Evolutionary conservation across 108 stramenopile species (phyloP).

Genomic region (Discostella pseudostelligera): DNA sequence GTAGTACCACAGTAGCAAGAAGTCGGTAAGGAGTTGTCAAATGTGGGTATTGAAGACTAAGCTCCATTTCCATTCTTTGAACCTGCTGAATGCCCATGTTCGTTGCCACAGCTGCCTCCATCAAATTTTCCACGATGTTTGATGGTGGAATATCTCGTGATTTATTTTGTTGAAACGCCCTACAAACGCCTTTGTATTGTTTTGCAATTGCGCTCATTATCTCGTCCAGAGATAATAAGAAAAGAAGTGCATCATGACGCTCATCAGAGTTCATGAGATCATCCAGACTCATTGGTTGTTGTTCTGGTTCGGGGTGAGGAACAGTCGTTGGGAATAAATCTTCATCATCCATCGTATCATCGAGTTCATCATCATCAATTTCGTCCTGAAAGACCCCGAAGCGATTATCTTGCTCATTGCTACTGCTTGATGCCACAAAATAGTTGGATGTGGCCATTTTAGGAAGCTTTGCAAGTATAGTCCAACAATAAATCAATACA

Average conservation of each 20-base stretch:
- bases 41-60: slow-evolving; percentile 40
- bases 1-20: slow-evolving; percentile 35
- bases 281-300: slow-evolving; percentile 27
- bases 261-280: slow-evolving; percentile 46
- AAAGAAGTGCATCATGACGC: slow-evolving; percentile 43
- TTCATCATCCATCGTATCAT: slow-evolving; percentile 31
- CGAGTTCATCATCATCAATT: slow-evolving; percentile 33
- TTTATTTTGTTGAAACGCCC: not conserved
- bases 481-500: slow-evolving; percentile 49
- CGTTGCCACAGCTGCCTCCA: slow-evolving; percentile 37
- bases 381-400: slow-evolving; percentile 11
- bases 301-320: slow-evolving; percentile 21
- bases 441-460: not conserved
- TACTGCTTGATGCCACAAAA: not conserved
- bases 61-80: slow-evolving; percentile 37
- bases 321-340: slow-evolving; percentile 18
- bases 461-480: slow-evolving; percentile 13
- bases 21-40: slow-evolving; percentile 49
- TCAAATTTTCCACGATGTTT: slow-evolving; percentile 28
- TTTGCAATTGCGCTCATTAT: slow-evolving; percentile 20
- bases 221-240: slow-evolving; percentile 40
- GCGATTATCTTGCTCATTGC: slow-evolving; percentile 1
- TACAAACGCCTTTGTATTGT: slow-evolving; percentile 16
- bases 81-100: slow-evolving; percentile 54
- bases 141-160: slow-evolving; percentile 2